phyloP scores from a whole-genome alignment of 108 stramenopile genomes.

The Cafeteria roenbergensis region DNA sequence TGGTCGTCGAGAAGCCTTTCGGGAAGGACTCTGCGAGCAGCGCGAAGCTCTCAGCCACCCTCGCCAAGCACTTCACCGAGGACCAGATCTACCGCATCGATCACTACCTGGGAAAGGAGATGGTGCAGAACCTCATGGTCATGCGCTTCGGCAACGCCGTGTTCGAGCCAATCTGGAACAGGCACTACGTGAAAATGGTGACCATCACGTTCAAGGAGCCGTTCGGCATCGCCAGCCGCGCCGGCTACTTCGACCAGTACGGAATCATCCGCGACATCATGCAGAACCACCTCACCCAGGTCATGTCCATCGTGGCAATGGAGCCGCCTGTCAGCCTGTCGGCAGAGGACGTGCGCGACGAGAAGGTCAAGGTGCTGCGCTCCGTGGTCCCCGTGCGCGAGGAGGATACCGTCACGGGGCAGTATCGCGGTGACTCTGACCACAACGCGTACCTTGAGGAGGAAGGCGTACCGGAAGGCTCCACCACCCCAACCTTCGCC shows the following conservation, averaged over 20 bases:
- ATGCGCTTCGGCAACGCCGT: constrained; percentile 76
- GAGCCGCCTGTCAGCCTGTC: constrained; percentile 33
- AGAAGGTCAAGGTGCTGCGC: constrained; percentile 77
- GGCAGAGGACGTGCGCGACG: constrained; percentile 67
- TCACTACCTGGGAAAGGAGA: constrained; percentile 96
- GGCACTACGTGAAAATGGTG: constrained; percentile 26
- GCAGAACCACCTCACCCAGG: constrained; percentile 61
- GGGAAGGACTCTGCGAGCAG: constrained; percentile 73
- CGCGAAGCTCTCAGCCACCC: constrained; percentile 48
- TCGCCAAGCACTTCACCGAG: constrained; percentile 64
- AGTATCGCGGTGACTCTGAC: constrained; percentile 77
- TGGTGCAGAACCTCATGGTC: constrained; percentile 83
- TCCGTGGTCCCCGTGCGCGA: constrained; percentile 54
- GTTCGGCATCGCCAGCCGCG: constrained; percentile 62
- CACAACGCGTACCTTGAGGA: constrained; percentile 64
- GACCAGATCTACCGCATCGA: constrained; percentile 77
- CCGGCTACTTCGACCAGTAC: constrained; percentile 77
- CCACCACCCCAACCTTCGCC: constrained; percentile 81
- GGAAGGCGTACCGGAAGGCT: constrained; percentile 51
- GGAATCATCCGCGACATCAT: constrained; percentile 52
- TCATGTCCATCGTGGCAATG: constrained; percentile 41
- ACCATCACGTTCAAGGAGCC: constrained; percentile 47
- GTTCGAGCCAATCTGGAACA: constrained; percentile 75
- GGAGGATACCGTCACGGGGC: constrained; percentile 75
- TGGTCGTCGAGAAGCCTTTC: constrained; percentile 96